A percentile compares a stretch with the other conserved stretches of the same genome.
Conservation (phyloP, 306 rosid genomes). For the Cotoneaster glaucophyllus region DNA sequence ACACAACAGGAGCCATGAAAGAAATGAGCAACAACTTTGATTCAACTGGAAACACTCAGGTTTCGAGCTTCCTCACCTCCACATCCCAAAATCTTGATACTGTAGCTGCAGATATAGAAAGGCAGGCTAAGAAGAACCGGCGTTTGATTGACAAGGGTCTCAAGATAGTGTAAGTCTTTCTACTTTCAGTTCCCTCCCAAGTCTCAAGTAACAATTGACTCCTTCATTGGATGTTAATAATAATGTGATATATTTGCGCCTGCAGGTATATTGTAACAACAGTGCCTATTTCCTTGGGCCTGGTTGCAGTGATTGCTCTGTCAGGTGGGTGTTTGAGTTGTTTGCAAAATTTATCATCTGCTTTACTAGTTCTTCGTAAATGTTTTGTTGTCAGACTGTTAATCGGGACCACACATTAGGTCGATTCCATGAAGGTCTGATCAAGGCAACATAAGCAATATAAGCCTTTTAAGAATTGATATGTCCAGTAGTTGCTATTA, state of each 20-base stretch:
- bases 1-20: conserved; percentile 48
- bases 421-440: background rate
- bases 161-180: conserved; percentile 35
- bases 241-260: background rate
- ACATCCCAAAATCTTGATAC: conserved; percentile 33
- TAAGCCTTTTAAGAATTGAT: too few species aligned
- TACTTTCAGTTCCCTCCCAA: background rate
- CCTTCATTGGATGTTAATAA: background rate
- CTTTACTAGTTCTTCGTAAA: background rate
- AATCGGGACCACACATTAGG: background rate
- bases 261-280: conserved; percentile 54
- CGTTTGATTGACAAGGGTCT: conserved; percentile 39
- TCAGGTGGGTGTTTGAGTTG: conserved; percentile 32
- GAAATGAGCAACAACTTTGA: conserved; percentile 20
- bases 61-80: conserved; percentile 30
- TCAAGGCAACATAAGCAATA: background rate
- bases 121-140: conserved; percentile 37
- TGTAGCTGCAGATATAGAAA: conserved; percentile 37
- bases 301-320: conserved; percentile 42
- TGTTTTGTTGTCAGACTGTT: background rate
- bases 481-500: too few species aligned
- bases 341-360: background rate
- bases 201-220: background rate
- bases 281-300: conserved; percentile 38
- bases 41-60: conserved; percentile 20